phyloP scores from a whole-genome alignment of 2,329 filamentous ascomycete genomes.

The Allantophomopsis cytisporea region DNA sequence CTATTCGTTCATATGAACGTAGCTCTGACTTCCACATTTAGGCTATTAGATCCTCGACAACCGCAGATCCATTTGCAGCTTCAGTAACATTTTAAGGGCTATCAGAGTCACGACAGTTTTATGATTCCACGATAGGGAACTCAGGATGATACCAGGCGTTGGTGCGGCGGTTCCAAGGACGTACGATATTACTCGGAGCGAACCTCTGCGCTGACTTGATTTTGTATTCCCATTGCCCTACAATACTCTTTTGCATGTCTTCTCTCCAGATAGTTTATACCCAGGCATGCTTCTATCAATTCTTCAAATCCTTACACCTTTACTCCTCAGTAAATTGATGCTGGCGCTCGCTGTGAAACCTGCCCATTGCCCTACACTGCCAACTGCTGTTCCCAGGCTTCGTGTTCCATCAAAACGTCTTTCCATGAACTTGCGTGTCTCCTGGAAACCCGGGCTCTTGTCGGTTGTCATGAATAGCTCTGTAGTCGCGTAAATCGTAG shows the following conservation, averaged over 20 bases:
- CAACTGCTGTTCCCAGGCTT: conserved; percentile 45
- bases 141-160: too few relatives aligned
- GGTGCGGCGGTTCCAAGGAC: too few relatives aligned
- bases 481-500: conserved; percentile 58
- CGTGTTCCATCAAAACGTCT: conserved; percentile 54
- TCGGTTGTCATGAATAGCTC: conserved; percentile 96
- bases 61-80: conserved; percentile 4
- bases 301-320: conserved; percentile 63
- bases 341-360: conserved; percentile 67
- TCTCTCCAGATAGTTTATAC: too few relatives aligned
- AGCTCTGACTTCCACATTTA: conserved; percentile 12
- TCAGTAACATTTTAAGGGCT: background rate
- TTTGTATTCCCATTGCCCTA: too few relatives aligned
- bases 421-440: conserved; percentile 70
- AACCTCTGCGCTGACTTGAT: too few relatives aligned
- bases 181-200: too few relatives aligned
- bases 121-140: too few relatives aligned
- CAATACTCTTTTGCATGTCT: too few relatives aligned
- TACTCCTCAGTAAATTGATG: conserved; percentile 76
- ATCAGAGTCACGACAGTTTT: too few relatives aligned
- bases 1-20: too few relatives aligned
- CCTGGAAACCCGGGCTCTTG: conserved; percentile 52
- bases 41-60: conserved; percentile 46
- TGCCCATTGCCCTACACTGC: conserved; percentile 61
- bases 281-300: too few relatives aligned